Conservation (phyloP, 164 flowering plant species). For the Piper betle region DNA sequence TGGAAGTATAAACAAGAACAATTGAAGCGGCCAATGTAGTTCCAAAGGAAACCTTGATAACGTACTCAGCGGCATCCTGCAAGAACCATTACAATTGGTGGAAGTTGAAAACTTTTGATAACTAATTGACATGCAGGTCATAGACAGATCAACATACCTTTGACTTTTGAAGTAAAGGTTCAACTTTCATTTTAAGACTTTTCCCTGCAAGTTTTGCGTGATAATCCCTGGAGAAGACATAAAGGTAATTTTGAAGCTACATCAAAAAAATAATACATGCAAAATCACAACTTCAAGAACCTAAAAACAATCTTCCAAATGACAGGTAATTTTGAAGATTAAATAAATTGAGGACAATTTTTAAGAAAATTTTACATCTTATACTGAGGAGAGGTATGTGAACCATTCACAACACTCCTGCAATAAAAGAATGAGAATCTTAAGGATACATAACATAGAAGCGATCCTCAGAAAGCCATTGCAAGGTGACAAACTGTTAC, state of each 20-base stretch:
- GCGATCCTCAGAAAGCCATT: too few species aligned
- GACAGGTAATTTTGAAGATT: too few species aligned
- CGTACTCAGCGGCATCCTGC: slow-evolving; percentile 65
- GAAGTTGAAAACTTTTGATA: too few species aligned
- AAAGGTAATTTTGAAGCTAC: slow-evolving; percentile 68
- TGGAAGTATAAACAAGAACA: slow-evolving; percentile 78
- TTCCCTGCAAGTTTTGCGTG: slow-evolving; percentile 76
- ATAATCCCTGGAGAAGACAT: slow-evolving; percentile 88
- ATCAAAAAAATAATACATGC: slow-evolving; percentile 30
- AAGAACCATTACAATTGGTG: slow-evolving; percentile 2
- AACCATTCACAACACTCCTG: too few species aligned
- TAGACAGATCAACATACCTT: slow-evolving; percentile 41
- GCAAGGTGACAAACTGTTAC: too few species aligned
- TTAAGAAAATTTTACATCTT: too few species aligned
- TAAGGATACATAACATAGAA: too few species aligned
- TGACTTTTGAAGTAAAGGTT: slow-evolving; percentile 71
- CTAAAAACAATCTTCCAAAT: neutral
- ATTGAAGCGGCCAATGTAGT: slow-evolving; percentile 87
- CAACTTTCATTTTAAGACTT: slow-evolving; percentile 69
- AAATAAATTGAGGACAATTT: too few species aligned
- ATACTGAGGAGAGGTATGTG: too few species aligned
- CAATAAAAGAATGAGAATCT: too few species aligned
- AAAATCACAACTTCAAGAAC: slow-evolving; percentile 32
- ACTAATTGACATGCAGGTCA: neutral
- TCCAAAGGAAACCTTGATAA: slow-evolving; percentile 83